A percentile compares a stretch with the other conserved stretches of the same genome.
Evolutionary conservation across 2,329 filamentous ascomycete genomes (phyloP).

Genomic region (Hysterium pulicare): DNA sequence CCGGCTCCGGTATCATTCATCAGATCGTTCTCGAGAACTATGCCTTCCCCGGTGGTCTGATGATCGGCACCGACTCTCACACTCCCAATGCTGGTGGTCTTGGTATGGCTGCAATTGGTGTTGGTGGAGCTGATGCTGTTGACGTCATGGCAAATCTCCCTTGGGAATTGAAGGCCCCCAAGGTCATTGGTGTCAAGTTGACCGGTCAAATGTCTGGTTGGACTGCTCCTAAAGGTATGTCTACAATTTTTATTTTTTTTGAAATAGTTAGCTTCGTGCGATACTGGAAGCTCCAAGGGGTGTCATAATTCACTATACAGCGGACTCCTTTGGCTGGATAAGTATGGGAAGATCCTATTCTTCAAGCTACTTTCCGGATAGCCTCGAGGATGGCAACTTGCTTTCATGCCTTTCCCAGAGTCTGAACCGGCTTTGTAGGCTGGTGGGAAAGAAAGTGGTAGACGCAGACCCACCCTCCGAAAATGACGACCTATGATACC

Average conservation of each 20-base stretch:
- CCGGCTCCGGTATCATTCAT: constrained; percentile 98
- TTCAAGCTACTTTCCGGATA: no score
- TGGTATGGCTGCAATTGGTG: constrained; percentile 91
- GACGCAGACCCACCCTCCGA: no score
- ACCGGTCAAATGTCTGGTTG: constrained; percentile 87
- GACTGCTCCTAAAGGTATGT: constrained; percentile 81
- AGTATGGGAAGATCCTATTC: no score
- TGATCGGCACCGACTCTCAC: constrained; percentile 97
- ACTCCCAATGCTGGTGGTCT: constrained; percentile 97
- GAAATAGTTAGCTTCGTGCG: constrained; percentile 8
- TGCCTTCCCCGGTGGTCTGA: constrained; percentile 94
- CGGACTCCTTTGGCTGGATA: no score
- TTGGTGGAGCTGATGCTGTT: constrained; percentile 96
- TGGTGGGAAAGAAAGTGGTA: no score
- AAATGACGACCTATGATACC: no score
- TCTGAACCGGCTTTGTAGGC: no score
- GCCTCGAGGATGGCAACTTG: no score
- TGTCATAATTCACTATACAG: no score
- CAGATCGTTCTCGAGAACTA: constrained; percentile 99
- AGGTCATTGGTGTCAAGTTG: constrained; percentile 93
- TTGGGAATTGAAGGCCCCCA: constrained; percentile 98
- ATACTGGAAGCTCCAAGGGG: constrained; percentile 2
- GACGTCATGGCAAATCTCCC: constrained; percentile 97
- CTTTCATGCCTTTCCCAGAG: no score
- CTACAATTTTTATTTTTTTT: no score